Base-by-base conservation (phyloP, 140 eudicot genomes). In the Ambrosia hybrid region DNA sequence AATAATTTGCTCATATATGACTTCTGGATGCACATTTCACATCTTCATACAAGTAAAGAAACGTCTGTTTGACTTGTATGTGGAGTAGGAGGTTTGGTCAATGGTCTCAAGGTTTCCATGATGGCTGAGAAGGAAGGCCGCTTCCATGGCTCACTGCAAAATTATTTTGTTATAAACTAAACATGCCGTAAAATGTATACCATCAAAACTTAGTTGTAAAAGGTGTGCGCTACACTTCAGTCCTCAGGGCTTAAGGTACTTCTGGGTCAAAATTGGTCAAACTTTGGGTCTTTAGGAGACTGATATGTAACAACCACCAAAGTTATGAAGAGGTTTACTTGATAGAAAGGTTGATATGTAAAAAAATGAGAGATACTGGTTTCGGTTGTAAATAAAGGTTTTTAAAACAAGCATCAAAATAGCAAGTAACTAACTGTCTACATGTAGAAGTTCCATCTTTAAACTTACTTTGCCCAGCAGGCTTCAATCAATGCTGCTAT, bases 401-500 rank as follows among this genome's bases (percentile, higher is more conserved):
- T 41, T 41, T 5, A 41, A 41, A 41, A 7, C 46, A 41, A 41
- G 46, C 55, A 45, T 65, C 59, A 78, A 62, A 55, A 15, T n/a
- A 78, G 67, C 38, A 13, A 1, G n/a, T n/a, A n/a, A n/a, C 16
- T 37, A 16, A 9, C 17, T 6, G 6, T 30, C 9, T 4, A 3
- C 4, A 64, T 16, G 64, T 6, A 4, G 37, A 60, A 71, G 26
- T 51, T 39, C 1, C 5, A 37, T 43, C 17, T 53, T 53, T 10
- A 4, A 37, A 80, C 88, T 80, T 53, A 84, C 88, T 76, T 76
- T 30, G 80, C 80, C 88, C 85, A 84, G 56, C 88, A 84, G 53
- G 88, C 85, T 71, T 84, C 85, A 65, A 84, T 84, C 67, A 84
- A 56, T 9, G 83, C 75, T 34, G 88, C 85, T 43, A 84, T 78